A percentile compares a stretch with the other conserved stretches of the same genome.
Evolutionary conservation across 164 flowering plant species (phyloP).

Genomic region (Liriodendron chinense): DNA sequence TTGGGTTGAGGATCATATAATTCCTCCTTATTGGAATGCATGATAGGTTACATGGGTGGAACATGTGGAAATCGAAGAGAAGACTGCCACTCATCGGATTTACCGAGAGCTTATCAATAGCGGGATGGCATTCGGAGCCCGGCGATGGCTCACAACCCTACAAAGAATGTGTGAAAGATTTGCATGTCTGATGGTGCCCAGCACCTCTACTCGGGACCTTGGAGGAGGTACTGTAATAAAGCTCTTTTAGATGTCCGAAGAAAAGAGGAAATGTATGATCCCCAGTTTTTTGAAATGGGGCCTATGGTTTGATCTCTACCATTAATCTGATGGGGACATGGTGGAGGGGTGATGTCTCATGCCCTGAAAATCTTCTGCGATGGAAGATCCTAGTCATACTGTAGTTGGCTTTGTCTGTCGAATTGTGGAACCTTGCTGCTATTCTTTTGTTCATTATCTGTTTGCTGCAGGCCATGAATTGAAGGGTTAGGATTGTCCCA

Average conservation of each 20-base stretch:
- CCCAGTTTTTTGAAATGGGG: background rate
- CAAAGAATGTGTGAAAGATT: slow-evolving; percentile 45
- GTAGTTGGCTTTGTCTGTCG: background rate
- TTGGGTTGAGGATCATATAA: background rate
- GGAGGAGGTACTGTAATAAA: slow-evolving; percentile 26
- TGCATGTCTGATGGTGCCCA: slow-evolving; percentile 24
- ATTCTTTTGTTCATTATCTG: too few relatives aligned
- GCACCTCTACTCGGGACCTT: slow-evolving; percentile 18
- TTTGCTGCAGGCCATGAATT: background rate
- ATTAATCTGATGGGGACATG: background rate
- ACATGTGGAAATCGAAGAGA: slow-evolving; percentile 48
- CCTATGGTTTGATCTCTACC: background rate
- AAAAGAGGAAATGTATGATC: background rate
- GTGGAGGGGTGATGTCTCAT: background rate
- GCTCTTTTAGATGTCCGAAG: background rate
- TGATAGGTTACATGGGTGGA: slow-evolving; percentile 57
- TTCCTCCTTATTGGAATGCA: background rate
- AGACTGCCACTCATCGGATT: slow-evolving; percentile 22
- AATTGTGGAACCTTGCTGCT: background rate
- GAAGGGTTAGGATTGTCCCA: background rate
- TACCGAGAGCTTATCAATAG: slow-evolving; percentile 36
- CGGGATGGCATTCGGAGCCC: slow-evolving; percentile 55
- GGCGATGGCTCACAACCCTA: slow-evolving; percentile 45
- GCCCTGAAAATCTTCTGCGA: background rate
- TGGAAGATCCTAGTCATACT: background rate